Base-by-base conservation (phyloP, 1,284 basidiomycete species). In the Sporisorium reilianum region DNA sequence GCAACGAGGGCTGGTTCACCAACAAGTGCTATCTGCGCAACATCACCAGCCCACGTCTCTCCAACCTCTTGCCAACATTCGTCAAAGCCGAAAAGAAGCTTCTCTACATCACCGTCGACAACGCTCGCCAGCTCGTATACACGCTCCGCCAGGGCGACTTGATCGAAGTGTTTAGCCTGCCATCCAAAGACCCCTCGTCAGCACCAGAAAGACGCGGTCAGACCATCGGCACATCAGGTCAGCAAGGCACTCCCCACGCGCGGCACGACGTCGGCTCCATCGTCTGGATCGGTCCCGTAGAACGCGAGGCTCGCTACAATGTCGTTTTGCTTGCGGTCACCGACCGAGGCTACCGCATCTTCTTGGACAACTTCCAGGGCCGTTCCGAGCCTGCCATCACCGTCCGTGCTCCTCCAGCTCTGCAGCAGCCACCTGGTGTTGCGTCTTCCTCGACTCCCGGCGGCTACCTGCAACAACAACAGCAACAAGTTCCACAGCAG, bases 1-100 rank as follows among this genome's bases (percentile, higher is more conserved):
- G 93, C 70, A 91, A 89, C 74, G 93, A 95, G 81, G 92, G 93
- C 1, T 97, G 95, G 95, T 96, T 97, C 86, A 92, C 90, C 60
- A 94, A 93, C 81, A 81, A 86, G 73, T 81, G 85, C 53, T 90
- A 92, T 78, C 87, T 96, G 60, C 88, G 92, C 82, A 95, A 96
- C 80, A 92, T 85, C 52, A 85, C 85, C 18, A 78, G 92, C 30
- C 78, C 80, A 28, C 73, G 78, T 26, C 61, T 80, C 76, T 83
- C 85, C 46, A 84, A 82, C 46, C 77, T 83, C 28, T 14, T 83
- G 12, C 80, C 84, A 11, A 80, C 81, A 12, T 80, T 85, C 28
- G 77, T 81, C 56, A 82, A 83, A 44, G 89, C 91, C n/a, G 88
- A 93, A 90, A 92, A 81, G 66, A 62, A 66, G 55, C 68, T 83